A percentile compares a stretch with the other conserved stretches of the same genome.
phyloP scores from a whole-genome alignment of 352 stramenopile species.

The Phytophthora citrophthora region DNA sequence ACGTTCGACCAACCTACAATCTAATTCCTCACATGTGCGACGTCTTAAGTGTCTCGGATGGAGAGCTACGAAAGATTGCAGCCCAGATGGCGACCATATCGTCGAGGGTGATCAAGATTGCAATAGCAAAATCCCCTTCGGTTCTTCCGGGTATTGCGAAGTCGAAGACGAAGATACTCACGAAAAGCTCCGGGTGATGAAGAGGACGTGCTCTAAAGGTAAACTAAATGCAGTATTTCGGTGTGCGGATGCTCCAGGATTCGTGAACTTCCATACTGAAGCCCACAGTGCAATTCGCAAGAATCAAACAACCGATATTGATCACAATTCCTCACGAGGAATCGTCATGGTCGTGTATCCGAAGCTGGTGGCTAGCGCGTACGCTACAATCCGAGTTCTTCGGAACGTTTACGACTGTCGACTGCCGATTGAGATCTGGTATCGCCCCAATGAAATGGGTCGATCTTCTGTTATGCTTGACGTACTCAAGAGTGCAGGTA shows the following conservation, averaged over 20 bases:
- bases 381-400: constrained; percentile 57
- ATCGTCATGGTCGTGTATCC: constrained; percentile 73
- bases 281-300: constrained; percentile 1
- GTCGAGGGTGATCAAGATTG: constrained; percentile 53
- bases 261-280: constrained; percentile 56
- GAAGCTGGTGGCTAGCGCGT: constrained; percentile 66
- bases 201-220: constrained; percentile 52
- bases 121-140: constrained; percentile 32
- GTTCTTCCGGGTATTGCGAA: constrained; percentile 65
- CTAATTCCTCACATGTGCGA: background rate
- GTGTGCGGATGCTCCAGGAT: constrained; percentile 54
- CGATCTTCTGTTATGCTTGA: constrained; percentile 10
- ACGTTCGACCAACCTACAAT: background rate
- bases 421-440: constrained; percentile 74
- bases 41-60: constrained; percentile 61
- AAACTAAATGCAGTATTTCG: constrained; percentile 42
- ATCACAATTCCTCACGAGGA: constrained; percentile 10
- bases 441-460: constrained; percentile 41
- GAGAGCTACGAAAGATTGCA: constrained; percentile 54
- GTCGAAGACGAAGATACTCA: constrained; percentile 51
- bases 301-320: background rate
- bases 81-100: constrained; percentile 41
- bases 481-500: constrained; percentile 14
- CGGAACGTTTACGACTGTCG: constrained; percentile 38
- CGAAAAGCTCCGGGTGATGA: constrained; percentile 69